A percentile compares a stretch with the other conserved stretches of the same genome.
These are phyloP conservation scores for Basidioascus undulatus DNA, from an alignment of 768 basidiomycete species.

Conservation along the genomic window DNA sequence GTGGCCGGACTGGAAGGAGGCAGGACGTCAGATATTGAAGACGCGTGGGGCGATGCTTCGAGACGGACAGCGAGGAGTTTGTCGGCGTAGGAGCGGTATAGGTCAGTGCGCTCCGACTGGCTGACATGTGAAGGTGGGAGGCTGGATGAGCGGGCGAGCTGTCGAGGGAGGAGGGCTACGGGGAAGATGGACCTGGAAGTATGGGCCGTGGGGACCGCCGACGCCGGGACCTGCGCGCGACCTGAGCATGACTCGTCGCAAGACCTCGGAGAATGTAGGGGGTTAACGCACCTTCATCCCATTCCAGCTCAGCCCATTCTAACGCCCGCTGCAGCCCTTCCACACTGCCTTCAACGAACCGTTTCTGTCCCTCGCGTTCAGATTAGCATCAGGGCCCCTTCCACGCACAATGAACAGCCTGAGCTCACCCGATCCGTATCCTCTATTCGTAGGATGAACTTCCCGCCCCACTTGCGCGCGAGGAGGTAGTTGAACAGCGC, in stretches of 20 bases:
- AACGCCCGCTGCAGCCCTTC: slow-evolving; percentile 52
- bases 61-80: slow-evolving; percentile 52
- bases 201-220: slow-evolving; percentile 55
- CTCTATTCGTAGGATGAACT: slow-evolving; percentile 79
- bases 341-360: slow-evolving; percentile 60
- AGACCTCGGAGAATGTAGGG: too few species aligned
- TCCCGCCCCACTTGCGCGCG: slow-evolving; percentile 55
- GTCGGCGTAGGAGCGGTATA: slow-evolving; percentile 50
- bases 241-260: neutral
- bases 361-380: slow-evolving; percentile 26
- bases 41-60: neutral
- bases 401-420: neutral
- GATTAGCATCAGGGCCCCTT: neutral
- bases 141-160: neutral
- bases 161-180: too few species aligned
- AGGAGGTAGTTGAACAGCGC: slow-evolving; percentile 79
- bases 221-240: slow-evolving; percentile 54
- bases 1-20: slow-evolving; percentile 36
- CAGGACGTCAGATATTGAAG: neutral
- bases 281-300: slow-evolving; percentile 50
- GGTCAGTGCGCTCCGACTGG: slow-evolving; percentile 66
- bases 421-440: slow-evolving; percentile 68
- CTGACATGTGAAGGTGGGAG: slow-evolving; percentile 3
- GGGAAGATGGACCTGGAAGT: slow-evolving; percentile 42
- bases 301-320: slow-evolving; percentile 74